Conservation (phyloP, 805 yeast species). For the Teunomyces kruisii region DNA sequence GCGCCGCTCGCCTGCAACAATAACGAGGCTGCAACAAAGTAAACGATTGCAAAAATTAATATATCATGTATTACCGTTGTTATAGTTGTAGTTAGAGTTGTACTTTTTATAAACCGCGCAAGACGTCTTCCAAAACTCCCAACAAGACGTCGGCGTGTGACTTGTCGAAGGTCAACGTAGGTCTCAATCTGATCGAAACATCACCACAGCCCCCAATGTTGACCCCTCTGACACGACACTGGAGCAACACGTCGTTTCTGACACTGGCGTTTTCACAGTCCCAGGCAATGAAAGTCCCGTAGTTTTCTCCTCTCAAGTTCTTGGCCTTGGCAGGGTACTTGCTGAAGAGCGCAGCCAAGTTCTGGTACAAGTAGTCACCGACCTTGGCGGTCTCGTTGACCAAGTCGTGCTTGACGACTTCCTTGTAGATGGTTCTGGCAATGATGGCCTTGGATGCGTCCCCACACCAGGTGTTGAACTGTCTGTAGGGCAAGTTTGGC, state of each 20-base stretch:
- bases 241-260: slow-evolving; percentile 48
- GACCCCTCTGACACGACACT: slow-evolving; percentile 52
- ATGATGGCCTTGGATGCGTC: slow-evolving; percentile 68
- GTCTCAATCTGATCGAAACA: slow-evolving; percentile 59
- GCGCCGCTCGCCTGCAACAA: too few species aligned
- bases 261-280: slow-evolving; percentile 44
- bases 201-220: slow-evolving; percentile 73
- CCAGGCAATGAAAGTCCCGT: slow-evolving; percentile 69
- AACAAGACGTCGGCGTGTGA: slow-evolving; percentile 61
- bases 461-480: slow-evolving; percentile 79
- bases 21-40: neutral
- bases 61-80: neutral
- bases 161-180: slow-evolving; percentile 59
- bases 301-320: slow-evolving; percentile 61
- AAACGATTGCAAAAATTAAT: neutral
- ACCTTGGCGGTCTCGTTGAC: slow-evolving; percentile 48
- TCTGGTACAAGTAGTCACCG: slow-evolving; percentile 53
- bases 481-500: slow-evolving; percentile 64
- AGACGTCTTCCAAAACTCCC: slow-evolving; percentile 35
- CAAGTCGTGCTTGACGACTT: slow-evolving; percentile 49
- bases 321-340: slow-evolving; percentile 42
- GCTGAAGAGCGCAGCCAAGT: slow-evolving; percentile 38
- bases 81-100: too few species aligned
- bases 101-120: slow-evolving; percentile 11
- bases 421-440: slow-evolving; percentile 60